Evolutionary conservation across 1,284 basidiomycete genomes (phyloP).

Genomic region (Cryptococcus maquisensis): DNA sequence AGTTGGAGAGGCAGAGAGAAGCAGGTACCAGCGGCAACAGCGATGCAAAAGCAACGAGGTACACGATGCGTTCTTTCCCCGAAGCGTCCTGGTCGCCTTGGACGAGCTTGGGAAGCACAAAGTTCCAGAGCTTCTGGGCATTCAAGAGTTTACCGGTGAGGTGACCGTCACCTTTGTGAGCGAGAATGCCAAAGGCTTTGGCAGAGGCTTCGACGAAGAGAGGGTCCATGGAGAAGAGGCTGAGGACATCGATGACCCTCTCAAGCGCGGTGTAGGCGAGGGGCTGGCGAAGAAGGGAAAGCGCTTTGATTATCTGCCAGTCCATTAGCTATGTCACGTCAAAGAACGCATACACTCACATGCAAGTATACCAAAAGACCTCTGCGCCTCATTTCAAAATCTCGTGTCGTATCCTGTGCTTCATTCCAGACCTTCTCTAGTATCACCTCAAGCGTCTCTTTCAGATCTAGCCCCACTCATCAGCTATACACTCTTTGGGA

Average conservation of each 20-base stretch:
- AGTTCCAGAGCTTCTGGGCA: constrained; percentile 76
- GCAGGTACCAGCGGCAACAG: constrained; percentile 77
- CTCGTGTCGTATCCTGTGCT: constrained; percentile 29
- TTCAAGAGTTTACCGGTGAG: constrained; percentile 75
- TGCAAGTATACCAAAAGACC: constrained; percentile 27
- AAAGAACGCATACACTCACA: constrained; percentile 13
- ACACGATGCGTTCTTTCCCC: constrained; percentile 57
- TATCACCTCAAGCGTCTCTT: constrained; percentile 50
- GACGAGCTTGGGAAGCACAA: constrained; percentile 70
- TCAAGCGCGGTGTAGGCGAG: constrained; percentile 59
- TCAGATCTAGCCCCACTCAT: constrained; percentile 50
- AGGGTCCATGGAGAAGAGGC: constrained; percentile 51
- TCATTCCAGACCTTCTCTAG: constrained; percentile 52
- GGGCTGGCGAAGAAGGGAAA: constrained; percentile 70
- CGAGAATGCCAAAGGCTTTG: constrained; percentile 64
- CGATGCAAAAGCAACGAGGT: constrained; percentile 78
- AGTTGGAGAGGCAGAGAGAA: constrained; percentile 62
- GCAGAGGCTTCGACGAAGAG: constrained; percentile 55
- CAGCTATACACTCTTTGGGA: neutral
- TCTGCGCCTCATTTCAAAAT: constrained; percentile 18
- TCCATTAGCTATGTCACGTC: neutral
- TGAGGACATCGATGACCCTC: constrained; percentile 64
- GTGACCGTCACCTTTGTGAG: constrained; percentile 49
- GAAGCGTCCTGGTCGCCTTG: constrained; percentile 52
- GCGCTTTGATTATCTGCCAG: constrained; percentile 66